Percentiles rank a stretch among this genome's conserved stretches.
phyloP scores from a whole-genome alignment of 805 yeast species.

The Metschnikowia borealis region DNA sequence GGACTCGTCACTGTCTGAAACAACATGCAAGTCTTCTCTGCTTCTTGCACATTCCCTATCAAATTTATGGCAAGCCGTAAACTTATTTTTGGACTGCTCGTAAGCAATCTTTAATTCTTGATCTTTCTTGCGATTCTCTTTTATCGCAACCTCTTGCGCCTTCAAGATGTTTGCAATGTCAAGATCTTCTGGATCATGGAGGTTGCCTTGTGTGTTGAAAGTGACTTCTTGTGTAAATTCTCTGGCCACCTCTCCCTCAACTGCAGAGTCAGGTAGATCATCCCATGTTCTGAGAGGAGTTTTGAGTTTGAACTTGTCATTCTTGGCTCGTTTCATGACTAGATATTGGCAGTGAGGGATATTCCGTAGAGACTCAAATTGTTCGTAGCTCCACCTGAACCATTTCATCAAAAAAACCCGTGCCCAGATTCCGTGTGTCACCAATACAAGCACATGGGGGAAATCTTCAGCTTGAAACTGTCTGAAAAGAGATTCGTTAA shows the following conservation, averaged over 20 bases:
- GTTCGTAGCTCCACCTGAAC: conserved; percentile 90
- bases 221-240: conserved; percentile 36
- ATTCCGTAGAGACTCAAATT: conserved; percentile 78
- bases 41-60: conserved; percentile 27
- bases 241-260: conserved; percentile 33
- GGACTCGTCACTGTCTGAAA: not conserved
- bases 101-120: conserved; percentile 39
- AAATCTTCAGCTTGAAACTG: conserved; percentile 68
- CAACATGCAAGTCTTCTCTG: conserved; percentile 14
- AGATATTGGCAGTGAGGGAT: conserved; percentile 82
- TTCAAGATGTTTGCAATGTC: conserved; percentile 34
- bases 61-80: conserved; percentile 15
- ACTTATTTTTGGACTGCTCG: conserved; percentile 17
- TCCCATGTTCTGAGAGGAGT: conserved; percentile 73
- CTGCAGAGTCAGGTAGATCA: conserved; percentile 44
- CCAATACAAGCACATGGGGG: conserved; percentile 78
- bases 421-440: conserved; percentile 93
- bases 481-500: conserved; percentile 80
- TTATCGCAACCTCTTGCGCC: conserved; percentile 37
- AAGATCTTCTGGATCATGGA: conserved; percentile 33
- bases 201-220: conserved; percentile 34
- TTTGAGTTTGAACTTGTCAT: conserved; percentile 51
- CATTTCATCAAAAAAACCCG: conserved; percentile 90
- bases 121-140: conserved; percentile 41
- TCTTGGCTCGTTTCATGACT: conserved; percentile 61